Evolutionary conservation across 805 yeast species (phyloP).

Genomic region (Candida tammaniensis): DNA sequence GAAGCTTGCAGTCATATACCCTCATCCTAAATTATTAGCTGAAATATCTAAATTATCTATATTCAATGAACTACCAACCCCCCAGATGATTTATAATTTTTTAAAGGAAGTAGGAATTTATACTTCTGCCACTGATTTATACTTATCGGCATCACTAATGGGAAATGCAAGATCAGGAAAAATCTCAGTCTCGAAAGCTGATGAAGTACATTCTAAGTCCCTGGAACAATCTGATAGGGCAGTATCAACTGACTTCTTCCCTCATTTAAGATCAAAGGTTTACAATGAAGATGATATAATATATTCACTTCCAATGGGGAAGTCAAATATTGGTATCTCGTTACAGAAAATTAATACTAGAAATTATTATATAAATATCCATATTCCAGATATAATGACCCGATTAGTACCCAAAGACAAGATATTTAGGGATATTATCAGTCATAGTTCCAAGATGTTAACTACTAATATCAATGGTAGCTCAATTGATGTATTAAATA

Average conservation of each 20-base stretch:
- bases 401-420: slow-evolving; percentile 28
- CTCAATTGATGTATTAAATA: slow-evolving; percentile 14
- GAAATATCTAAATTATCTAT: slow-evolving; percentile 2
- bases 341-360: slow-evolving; percentile 34
- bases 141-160: slow-evolving; percentile 7
- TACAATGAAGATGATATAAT: slow-evolving; percentile 29
- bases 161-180: slow-evolving; percentile 7
- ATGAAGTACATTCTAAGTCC: slow-evolving; percentile 18
- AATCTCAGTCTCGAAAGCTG: slow-evolving; percentile 15
- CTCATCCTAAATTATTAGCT: slow-evolving; percentile 20
- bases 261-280: slow-evolving; percentile 25
- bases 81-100: background rate
- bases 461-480: slow-evolving; percentile 2
- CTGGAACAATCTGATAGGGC: no score
- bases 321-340: slow-evolving; percentile 29
- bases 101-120: slow-evolving; percentile 7
- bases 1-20: slow-evolving; percentile 30
- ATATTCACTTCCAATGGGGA: slow-evolving; percentile 25
- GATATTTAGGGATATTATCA: slow-evolving; percentile 12
- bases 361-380: slow-evolving; percentile 34
- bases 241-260: no score
- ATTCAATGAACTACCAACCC: background rate
- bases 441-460: slow-evolving; percentile 3
- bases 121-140: slow-evolving; percentile 8
- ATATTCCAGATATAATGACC: slow-evolving; percentile 41